Base-by-base conservation (phyloP, 768 basidiomycete species). In the Russula lepida region DNA sequence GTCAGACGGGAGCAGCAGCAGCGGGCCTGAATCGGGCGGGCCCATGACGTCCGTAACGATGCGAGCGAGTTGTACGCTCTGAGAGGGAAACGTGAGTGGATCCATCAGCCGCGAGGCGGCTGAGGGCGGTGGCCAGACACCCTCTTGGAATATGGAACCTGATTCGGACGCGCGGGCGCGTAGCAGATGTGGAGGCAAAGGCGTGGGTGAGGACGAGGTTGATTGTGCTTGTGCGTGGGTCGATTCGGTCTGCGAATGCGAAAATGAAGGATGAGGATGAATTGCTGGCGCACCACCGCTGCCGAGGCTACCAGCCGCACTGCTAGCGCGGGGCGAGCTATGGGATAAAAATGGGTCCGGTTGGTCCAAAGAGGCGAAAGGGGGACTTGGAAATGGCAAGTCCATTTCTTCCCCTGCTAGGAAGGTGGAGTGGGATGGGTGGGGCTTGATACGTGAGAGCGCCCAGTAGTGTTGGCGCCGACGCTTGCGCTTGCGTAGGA, bases 31-130 rank as follows among this genome's bases (percentile, higher is more conserved):
- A 13, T 50, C 62, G 12, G 28, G 28, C 2, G 56, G 55, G 0
- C 65, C 63, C 66, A 65, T 66, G 17, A 65, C 59, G 17, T 64
- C 59, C 8, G 52, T 56, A n/a, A 66, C 54, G 49, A 66, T 59
- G 33, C 60, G 49, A 5, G 33, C 39, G 1, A 64, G 58, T 41
- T 66, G 41, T 21, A 53, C 56, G 28, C 47, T 51, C 35, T 56
- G 54, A 0, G 63, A 51, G 30, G 59, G 32, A 5, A 35, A 28
- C 2, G 57, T 55, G 46, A 66, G 54, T 35, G 66, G 63, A 49
- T 64, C 65, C 2, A 59, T 47, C 8, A 66, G 50, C 13, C 48
- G 58, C 23, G 56, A 58, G 0, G 35, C 54, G 4, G 46, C 41
- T 4, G 56, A 25, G 1, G 66, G 66, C 0, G 66, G 66, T 3